Percentiles rank a stretch among this genome's conserved stretches.
phyloP scores from a whole-genome alignment of 2,329 filamentous ascomycete species.

The Xylaria sp. region DNA sequence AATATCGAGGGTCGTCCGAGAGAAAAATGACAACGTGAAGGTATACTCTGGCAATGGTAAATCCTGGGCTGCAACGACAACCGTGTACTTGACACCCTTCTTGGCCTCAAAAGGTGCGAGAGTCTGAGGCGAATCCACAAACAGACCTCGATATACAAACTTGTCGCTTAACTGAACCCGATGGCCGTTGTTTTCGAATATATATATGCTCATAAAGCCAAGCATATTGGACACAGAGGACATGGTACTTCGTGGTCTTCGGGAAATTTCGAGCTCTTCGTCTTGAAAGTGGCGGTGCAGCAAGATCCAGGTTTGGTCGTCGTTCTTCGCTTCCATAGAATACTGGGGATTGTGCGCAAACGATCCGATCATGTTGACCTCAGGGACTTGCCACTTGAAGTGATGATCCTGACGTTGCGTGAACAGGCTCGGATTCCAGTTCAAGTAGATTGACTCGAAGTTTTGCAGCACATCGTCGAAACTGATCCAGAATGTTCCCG shows the following conservation, averaged over 20 bases:
- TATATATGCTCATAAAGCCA: slow-evolving; percentile 83
- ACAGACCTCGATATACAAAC: slow-evolving; percentile 69
- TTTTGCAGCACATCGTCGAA: slow-evolving; percentile 83
- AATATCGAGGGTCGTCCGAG: slow-evolving; percentile 56
- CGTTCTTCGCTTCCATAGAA: slow-evolving; percentile 53
- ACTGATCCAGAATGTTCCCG: slow-evolving; percentile 91
- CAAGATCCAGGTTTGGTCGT: slow-evolving; percentile 73
- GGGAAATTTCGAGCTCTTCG: slow-evolving; percentile 53
- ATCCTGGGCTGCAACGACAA: slow-evolving; percentile 73
- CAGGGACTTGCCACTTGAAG: slow-evolving; percentile 69
- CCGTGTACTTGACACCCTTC: slow-evolving; percentile 41
- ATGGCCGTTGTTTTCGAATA: slow-evolving; percentile 67
- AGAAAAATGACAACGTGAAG: slow-evolving; percentile 86
- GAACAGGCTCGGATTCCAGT: slow-evolving; percentile 92
- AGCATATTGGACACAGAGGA: slow-evolving; percentile 48
- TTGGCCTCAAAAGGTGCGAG: slow-evolving; percentile 65
- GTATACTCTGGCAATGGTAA: slow-evolving; percentile 67
- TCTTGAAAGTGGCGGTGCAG: slow-evolving; percentile 81
- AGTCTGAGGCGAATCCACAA: slow-evolving; percentile 89
- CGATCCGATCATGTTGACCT: slow-evolving; percentile 45
- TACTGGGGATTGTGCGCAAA: slow-evolving; percentile 67
- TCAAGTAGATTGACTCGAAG: slow-evolving; percentile 93
- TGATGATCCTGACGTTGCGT: slow-evolving; percentile 78
- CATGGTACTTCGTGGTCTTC: slow-evolving; percentile 35
- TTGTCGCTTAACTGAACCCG: slow-evolving; percentile 70